Base-by-base conservation (phyloP, 2,329 filamentous ascomycete species). In the Aspergillus vadensis region DNA sequence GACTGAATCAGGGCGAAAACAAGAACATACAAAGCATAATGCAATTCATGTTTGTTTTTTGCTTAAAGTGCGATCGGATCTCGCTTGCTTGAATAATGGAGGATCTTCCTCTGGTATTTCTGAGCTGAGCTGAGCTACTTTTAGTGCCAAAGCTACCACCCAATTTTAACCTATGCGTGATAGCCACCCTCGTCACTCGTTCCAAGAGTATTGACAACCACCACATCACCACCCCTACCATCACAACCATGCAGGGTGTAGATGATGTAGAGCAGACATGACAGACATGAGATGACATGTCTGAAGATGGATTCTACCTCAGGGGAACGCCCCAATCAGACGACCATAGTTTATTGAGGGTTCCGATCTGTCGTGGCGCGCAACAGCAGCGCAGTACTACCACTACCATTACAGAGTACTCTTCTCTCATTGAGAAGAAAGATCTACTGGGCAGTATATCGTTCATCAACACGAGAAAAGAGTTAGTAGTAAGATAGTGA, bases 301-400 rank as follows among this genome's bases (percentile, higher is more conserved):
- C 27, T 30, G 47, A 55, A 36, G 32, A 6, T 30, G 27, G 32
- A 14, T 36, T 36, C 10, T 47, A 43, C 36, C 36, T 41, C 55
- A 58, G 47, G 55, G 38, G 43, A 54, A 44, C 12, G 9, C 57
- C 10, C 43, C 41, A 53, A 55, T 52, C 43, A 19, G 39, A 30
- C 39, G 39, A 30, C 25, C 12, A 25, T 44, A 44, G 17, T 17
- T 32, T 27, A 39, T n/a, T 23, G 60, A 27, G 25, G 25, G 25
- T 27, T 27, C 25, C 25, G 25, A 27, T 27, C 25, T 27, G 25
- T 27, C 25, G 25, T 27, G 25, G 25, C 25, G 25, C 7, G 25
- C 25, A 27, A 27, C 25, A 27, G 25, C 25, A 27, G 60, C 49
- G 25, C 44, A 55, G 64, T 65, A 48, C 59, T 47, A 65, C 60